Evolutionary conservation across 306 rosid species (phyloP), one percentile per base, ranked within the genome.

Genomic region (Hippophae rhamnoides): DNA sequence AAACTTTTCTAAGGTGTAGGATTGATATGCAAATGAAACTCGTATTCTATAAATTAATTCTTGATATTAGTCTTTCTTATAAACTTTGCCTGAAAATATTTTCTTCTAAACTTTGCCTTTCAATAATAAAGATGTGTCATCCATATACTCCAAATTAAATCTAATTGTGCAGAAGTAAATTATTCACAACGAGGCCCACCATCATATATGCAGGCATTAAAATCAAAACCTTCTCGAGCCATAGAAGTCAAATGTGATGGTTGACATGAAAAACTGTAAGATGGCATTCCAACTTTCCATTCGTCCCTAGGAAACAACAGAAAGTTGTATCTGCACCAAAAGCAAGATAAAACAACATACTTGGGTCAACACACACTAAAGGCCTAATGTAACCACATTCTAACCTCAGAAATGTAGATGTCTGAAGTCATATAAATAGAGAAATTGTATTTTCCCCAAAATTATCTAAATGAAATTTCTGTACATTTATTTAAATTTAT

Each of bases 251-350:
- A 64, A 71, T 74, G 76, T 31, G 96, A 85, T 0, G 89, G 59
- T 74, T 81, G 98, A 72, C 90, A 77, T 1, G 82, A 83, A 75
- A 90, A 90, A 64, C 87, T 83, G 59, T 90, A 90, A 60, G 86
- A 61, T 1, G 98, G 98, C 86, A 90, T 82, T 53, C 98, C 96
- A 57, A 79, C 25, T 47, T 71, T 87, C 76, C 81, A 71, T 9
- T 90, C 96, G 71, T 90, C 98, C 72, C 95, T 72, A 18, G 98
- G 98, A 65, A 81, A 90, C 82, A 90, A 69, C 18, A 83, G 64
- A 64, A 82, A 87, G 69, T 90, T 90, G 75, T 81, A 90, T 61
- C 98, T 90, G 76, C 80, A 77, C 47, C 81, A 62, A 61, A 40
- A 63, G 7, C 38, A 31, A 31, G 45, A 59, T 25, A 56, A 18